phyloP scores from a whole-genome alignment of 169 alveolate species.

The Neospora caninum region DNA sequence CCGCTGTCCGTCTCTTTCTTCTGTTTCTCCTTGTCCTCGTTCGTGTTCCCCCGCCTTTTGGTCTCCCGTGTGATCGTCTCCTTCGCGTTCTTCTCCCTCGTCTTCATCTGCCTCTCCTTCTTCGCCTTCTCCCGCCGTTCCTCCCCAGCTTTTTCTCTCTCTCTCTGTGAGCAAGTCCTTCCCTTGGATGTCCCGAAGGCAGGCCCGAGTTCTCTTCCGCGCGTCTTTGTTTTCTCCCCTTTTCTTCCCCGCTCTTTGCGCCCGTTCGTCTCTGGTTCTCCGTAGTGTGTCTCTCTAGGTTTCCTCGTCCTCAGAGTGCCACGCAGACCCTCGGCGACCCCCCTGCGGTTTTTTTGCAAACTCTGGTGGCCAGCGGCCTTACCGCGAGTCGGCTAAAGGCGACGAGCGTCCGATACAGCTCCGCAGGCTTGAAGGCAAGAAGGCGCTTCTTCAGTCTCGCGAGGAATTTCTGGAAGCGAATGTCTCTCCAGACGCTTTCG shows the following conservation, averaged over 20 bases:
- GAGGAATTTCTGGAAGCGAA: neutral
- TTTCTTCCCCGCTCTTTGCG: too few relatives aligned
- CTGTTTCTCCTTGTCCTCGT: neutral
- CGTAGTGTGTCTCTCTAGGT: too few relatives aligned
- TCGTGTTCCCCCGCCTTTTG: neutral
- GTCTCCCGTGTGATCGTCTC: neutral
- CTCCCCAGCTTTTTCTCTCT: neutral
- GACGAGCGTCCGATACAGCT: neutral
- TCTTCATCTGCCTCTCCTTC: neutral
- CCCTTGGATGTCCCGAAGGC: too few relatives aligned
- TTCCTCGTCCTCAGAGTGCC: too few relatives aligned
- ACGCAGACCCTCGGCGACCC: too few relatives aligned
- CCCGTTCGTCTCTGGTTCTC: too few relatives aligned
- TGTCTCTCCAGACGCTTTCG: neutral
- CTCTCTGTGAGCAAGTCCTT: too few relatives aligned
- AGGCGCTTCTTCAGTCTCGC: neutral
- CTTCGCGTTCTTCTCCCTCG: neutral
- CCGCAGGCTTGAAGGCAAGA: neutral
- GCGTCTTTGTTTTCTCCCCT: too few relatives aligned
- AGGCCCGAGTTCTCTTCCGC: too few relatives aligned
- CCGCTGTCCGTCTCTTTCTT: neutral
- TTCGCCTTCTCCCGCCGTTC: neutral
- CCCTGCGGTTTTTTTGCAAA: too few relatives aligned
- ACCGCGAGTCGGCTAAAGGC: conserved; percentile 30
- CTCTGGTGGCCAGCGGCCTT: too few relatives aligned